Evolutionary conservation across 1,139 yeast genomes (phyloP).

Genomic region (Yamadazyma triangularis): DNA sequence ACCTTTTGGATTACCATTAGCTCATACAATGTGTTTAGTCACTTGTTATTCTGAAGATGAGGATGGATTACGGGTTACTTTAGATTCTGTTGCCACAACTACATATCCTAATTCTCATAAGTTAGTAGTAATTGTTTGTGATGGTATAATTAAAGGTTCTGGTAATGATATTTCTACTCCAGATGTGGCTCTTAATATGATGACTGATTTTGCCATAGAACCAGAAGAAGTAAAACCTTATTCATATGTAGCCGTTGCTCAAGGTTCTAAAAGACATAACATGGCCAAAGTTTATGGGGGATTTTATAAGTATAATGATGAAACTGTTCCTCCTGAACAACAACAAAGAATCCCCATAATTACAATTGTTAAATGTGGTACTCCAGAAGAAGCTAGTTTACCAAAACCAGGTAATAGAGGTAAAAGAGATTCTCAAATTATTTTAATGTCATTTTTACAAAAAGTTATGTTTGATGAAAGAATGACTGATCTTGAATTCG

Average conservation of each 20-base stretch:
- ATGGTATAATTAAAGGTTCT: conserved; percentile 90
- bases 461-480: conserved; percentile 92
- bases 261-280: conserved; percentile 88
- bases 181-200: conserved; percentile 80
- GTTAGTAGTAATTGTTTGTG: conserved; percentile 78
- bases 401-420: conserved; percentile 99
- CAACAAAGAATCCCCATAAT: conserved; percentile 89
- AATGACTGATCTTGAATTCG: conserved; percentile 92
- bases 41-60: conserved; percentile 95
- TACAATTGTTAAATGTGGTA: conserved; percentile 86
- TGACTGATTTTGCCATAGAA: conserved; percentile 74
- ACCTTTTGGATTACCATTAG: conserved; percentile 85
- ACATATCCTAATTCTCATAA: conserved; percentile 95
- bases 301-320: conserved; percentile 75
- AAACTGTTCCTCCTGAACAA: conserved; percentile 68
- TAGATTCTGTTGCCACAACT: conserved; percentile 88
- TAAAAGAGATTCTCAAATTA: conserved; percentile 94
- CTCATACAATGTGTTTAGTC: conserved; percentile 77
- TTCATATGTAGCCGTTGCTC: conserved; percentile 93
- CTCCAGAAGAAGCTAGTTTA: conserved; percentile 70
- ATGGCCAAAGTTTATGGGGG: conserved; percentile 97
- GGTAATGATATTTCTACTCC: conserved; percentile 87
- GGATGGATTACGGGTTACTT: conserved; percentile 76
- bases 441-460: conserved; percentile 89
- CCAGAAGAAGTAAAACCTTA: conserved; percentile 70